Evolutionary conservation across 2,329 filamentous ascomycete species (phyloP).

Genomic region (Fusarium incarnatum): DNA sequence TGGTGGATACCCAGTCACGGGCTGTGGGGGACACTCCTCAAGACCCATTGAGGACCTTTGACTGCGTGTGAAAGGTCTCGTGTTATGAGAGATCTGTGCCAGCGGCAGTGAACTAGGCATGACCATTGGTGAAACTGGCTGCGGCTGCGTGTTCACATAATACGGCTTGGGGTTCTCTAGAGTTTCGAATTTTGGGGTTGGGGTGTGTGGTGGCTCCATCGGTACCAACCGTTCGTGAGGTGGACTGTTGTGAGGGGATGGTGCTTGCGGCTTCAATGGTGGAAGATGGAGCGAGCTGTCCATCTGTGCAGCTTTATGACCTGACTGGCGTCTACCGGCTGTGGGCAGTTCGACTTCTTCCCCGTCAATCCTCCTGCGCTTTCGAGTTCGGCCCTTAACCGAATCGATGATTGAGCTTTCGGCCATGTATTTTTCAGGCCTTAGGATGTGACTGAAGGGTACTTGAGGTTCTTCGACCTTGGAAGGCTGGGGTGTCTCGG

Average conservation of each 20-base stretch:
- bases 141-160: slow-evolving; percentile 34
- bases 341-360: slow-evolving; percentile 49
- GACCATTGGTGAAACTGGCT: slow-evolving; percentile 27
- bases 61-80: slow-evolving; percentile 37
- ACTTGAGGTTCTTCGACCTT: background rate
- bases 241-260: slow-evolving; percentile 18
- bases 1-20: slow-evolving; percentile 38
- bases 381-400: slow-evolving; percentile 63
- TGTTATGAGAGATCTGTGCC: slow-evolving; percentile 49
- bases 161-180: slow-evolving; percentile 24
- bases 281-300: slow-evolving; percentile 44
- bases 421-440: slow-evolving; percentile 18
- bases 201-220: slow-evolving; percentile 45
- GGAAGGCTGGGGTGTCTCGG: slow-evolving; percentile 11
- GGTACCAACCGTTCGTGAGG: slow-evolving; percentile 41
- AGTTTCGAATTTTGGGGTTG: background rate
- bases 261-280: slow-evolving; percentile 46
- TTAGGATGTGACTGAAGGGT: background rate
- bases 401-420: slow-evolving; percentile 62
- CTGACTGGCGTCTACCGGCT: slow-evolving; percentile 31
- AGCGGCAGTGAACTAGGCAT: slow-evolving; percentile 39
- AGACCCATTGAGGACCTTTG: slow-evolving; percentile 19
- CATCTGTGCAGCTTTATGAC: slow-evolving; percentile 25
- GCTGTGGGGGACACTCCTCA: slow-evolving; percentile 39
- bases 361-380: slow-evolving; percentile 60